Percentiles rank a stretch among this genome's conserved stretches.
phyloP scores from a whole-genome alignment of 352 stramenopile species.

The Phytophthora rubi region DNA sequence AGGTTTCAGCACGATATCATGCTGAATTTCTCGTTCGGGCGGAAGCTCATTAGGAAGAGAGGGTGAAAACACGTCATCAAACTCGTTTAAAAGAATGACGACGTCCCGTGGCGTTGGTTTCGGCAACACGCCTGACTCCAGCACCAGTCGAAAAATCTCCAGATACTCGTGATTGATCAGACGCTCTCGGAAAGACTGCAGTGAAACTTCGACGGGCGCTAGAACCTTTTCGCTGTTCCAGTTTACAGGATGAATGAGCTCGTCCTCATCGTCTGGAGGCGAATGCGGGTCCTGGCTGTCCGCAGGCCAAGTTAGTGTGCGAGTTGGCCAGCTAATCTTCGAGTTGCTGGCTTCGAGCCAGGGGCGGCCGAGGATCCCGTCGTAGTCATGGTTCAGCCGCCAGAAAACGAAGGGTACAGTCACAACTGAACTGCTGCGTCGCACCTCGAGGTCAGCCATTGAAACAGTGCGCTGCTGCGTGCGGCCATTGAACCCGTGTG shows the following conservation, averaged over 20 bases:
- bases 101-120: conserved; percentile 3
- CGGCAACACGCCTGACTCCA: background rate
- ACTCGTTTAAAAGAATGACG: conserved; percentile 7
- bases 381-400: background rate
- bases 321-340: background rate
- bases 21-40: conserved; percentile 5
- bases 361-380: background rate
- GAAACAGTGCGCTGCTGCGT: background rate
- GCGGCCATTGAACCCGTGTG: background rate
- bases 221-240: background rate
- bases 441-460: background rate
- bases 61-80: conserved; percentile 7
- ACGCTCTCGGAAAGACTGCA: conserved; percentile 1
- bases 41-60: conserved; percentile 10
- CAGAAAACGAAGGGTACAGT: background rate
- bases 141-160: conserved; percentile 1
- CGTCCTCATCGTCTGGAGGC: background rate
- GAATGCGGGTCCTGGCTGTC: background rate
- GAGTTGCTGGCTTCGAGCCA: background rate
- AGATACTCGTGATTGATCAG: conserved; percentile 3
- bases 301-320: background rate
- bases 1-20: conserved; percentile 15
- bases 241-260: background rate
- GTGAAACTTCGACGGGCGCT: background rate
- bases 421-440: background rate